Evolutionary conservation across 2,329 filamentous ascomycete genomes (phyloP), one percentile per base, ranked within the genome.

Genomic region (Nothophaeocryptopus gaeumannii): DNA sequence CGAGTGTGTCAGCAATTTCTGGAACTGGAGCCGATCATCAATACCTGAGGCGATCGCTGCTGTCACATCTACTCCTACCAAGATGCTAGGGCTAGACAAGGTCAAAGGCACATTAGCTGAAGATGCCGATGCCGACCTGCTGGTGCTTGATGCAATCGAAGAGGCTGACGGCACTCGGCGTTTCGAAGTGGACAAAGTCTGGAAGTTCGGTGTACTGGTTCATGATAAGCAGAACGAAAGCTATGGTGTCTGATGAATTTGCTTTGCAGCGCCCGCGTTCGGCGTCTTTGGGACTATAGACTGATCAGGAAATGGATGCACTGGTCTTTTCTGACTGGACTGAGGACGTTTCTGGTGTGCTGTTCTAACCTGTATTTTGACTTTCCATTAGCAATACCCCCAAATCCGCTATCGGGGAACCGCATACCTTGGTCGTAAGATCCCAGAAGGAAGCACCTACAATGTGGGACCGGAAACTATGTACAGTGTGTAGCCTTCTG

Each of bases 1-100:
- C 35, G 86, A 92, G 60, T 93, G 89, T 61, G 82, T 91, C 47
- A 86, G 83, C 64, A 93, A 93, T 69, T 91, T 93, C 67, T 74
- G 89, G 59, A 79, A 78, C 51, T 92, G 85, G 84, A 84, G 84
- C 1, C 85, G 84, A 11, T 79, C 81, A 5, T 78, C 76, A 32
- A 78, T 91, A 32, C 81, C 86, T 0, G 78, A 84, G 63, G 87
- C 85, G 1, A 70, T 93, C 39, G 80, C 79, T 55, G 80, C 86
- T 8, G 88, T 91, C 29, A 93, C 89, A 0, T 74, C 79, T 31
- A 90, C 88, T 1, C 89, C 89, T 1, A 88, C 89, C 1, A 78
- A 77, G 40, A 89, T 93, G 86, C 72, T 93, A 13, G 85, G 85
- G 0, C 63, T 91, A 36, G 70, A 81, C 43, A 77, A 75, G 9